Base-by-base conservation (phyloP, 1,139 yeast genomes). In the Yamadazyma dendronema region DNA sequence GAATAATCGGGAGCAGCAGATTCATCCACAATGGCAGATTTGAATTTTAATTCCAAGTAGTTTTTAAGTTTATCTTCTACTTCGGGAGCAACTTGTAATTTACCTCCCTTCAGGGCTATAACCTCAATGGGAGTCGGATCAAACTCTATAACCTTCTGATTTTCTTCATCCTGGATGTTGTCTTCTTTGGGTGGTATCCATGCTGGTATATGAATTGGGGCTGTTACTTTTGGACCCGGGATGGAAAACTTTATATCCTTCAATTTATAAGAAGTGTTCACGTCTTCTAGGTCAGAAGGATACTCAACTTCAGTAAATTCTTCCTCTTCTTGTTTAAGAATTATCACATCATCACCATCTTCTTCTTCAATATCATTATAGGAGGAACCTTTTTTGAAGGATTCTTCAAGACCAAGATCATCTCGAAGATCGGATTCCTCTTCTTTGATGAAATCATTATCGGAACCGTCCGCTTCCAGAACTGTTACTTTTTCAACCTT, bases 191-290 rank as follows among this genome's bases (percentile, higher is more conserved):
- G 54, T 9, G 72, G 63, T 58, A 81, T 50, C 90, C 96, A 59
- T 65, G 85, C 37, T 69, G 77, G 48, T 67, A 75, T 56, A 62
- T 88, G 95, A 4, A 79, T 72, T 2, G 97, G 97, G 54, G 88
- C 90, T 0, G 95, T 83, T 4, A 87, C 71, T 7, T 77, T 60
- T 19, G 83, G 84, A 9, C 72, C 70, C 1, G 88, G 84, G 4
- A 78, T 64, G 2, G 74, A 53, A 34, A 69, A 69, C 28, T 65
- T 72, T 15, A 85, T 50, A 8, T 65, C 67, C 12, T 82, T 60
- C 12, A 67, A 36, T 36, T 59, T 65, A 40, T 57, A 54, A 43
- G 48, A 54, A 47, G 67, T 54, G 26, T 47, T 47, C 4, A 40
- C 42, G 26, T 32, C 37, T 10, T 41, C 47, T 5, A 39, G 31